Conservation (phyloP, 2,329 filamentous ascomycete species). For the Penicillium hesseltinei region DNA sequence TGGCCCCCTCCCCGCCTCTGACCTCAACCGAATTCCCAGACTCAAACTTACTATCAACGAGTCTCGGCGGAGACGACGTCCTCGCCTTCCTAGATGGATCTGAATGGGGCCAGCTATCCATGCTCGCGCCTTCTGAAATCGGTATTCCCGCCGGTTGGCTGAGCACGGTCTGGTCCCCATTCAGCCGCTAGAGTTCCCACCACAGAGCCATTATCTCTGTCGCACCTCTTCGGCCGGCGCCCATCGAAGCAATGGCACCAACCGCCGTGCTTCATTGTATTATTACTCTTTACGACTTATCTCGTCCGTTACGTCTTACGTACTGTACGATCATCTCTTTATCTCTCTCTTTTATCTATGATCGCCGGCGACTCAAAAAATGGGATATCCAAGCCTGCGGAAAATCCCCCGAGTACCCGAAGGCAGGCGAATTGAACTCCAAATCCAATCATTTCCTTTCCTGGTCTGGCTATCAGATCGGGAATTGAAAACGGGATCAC, state of each 20-base stretch:
- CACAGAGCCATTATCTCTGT: not conserved
- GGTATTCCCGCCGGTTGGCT: constrained; percentile 38
- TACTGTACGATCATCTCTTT: constrained; percentile 27
- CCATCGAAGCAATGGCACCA: not conserved
- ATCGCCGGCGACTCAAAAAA: constrained; percentile 13
- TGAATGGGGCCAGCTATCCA: constrained; percentile 31
- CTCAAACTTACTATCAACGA: constrained; percentile 31
- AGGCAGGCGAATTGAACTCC: not conserved
- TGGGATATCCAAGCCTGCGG: not conserved
- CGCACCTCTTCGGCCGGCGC: not conserved
- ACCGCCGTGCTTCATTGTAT: constrained; percentile 23
- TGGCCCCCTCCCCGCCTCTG: constrained; percentile 31
- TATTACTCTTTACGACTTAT: constrained; percentile 26
- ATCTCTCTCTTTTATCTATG: constrained; percentile 1
- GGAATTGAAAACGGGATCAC: constrained; percentile 7
- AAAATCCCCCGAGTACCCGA: not conserved
- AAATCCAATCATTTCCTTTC: constrained; percentile 7
- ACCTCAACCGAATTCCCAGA: constrained; percentile 30
- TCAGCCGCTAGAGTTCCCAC: constrained; percentile 22
- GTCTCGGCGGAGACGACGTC: constrained; percentile 40
- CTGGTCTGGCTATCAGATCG: not conserved
- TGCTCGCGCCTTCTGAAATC: constrained; percentile 30
- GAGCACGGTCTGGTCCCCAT: constrained; percentile 36
- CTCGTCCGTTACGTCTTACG: constrained; percentile 22
- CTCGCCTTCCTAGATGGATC: constrained; percentile 39